Percentiles rank a stretch among this genome's conserved stretches.
These are phyloP conservation scores for Colletotrichum sp. DNA, from an alignment of 2,329 filamentous ascomycete species.

Conservation along the genomic window DNA sequence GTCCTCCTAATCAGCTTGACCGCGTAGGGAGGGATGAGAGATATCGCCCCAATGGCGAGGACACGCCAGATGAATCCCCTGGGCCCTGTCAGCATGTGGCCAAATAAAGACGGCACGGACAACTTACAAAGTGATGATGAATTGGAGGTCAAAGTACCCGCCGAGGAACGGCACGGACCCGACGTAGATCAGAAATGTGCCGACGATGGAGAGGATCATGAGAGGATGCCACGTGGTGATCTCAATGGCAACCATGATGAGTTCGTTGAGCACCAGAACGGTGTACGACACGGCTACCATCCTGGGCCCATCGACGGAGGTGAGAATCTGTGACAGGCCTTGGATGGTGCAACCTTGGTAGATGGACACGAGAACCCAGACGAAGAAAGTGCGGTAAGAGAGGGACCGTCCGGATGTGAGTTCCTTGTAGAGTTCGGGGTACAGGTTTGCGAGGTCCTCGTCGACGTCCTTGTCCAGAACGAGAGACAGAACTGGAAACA, in stretches of 20 bases:
- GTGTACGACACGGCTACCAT: conserved; percentile 96
- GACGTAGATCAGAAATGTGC: conserved; percentile 81
- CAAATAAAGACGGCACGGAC: background rate
- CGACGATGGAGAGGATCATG: conserved; percentile 85
- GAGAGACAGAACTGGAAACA: conserved; percentile 88
- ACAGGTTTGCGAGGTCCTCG: conserved; percentile 89
- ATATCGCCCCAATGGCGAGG: conserved; percentile 77
- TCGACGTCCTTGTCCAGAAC: conserved; percentile 96
- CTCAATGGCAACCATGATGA: conserved; percentile 96
- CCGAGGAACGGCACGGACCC: conserved; percentile 86
- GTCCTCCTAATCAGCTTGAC: conserved; percentile 84
- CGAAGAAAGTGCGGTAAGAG: conserved; percentile 93
- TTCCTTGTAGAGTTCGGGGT: conserved; percentile 97
- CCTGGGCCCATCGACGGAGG: conserved; percentile 72
- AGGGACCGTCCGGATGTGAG: conserved; percentile 87
- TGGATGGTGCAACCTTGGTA: conserved; percentile 97
- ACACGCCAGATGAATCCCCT: conserved; percentile 92
- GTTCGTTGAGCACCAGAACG: conserved; percentile 89
- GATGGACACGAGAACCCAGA: conserved; percentile 93
- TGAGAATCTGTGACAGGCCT: conserved; percentile 87
- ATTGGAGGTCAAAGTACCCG: conserved; percentile 86
- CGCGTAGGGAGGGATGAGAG: conserved; percentile 84
- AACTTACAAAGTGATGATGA: conserved; percentile 72
- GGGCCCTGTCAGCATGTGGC: background rate
- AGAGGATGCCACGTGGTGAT: conserved; percentile 96